Conservation (phyloP, 2,329 filamentous ascomycete species). For the Fusarium sterilihyphosum region DNA sequence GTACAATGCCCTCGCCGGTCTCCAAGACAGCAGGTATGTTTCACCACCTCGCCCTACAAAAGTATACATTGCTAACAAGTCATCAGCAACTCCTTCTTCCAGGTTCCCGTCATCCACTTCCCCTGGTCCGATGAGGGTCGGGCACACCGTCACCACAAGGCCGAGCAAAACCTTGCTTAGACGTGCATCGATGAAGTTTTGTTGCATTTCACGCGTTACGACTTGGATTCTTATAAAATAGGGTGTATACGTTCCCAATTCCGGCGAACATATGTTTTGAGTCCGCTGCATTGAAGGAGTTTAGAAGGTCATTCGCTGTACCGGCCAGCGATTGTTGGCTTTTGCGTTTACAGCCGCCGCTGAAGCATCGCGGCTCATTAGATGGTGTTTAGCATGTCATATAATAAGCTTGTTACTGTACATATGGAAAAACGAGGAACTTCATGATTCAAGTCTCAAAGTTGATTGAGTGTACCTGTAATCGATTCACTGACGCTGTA, state of each 20-base stretch:
- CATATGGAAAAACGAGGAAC: constrained; percentile 24
- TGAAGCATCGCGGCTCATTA: constrained; percentile 5
- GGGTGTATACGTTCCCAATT: not conserved
- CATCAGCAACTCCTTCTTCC: constrained; percentile 83
- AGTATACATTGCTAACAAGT: constrained; percentile 46
- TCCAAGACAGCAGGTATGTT: constrained; percentile 74
- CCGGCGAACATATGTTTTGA: not conserved
- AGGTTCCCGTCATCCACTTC: constrained; percentile 92
- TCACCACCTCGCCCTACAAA: not conserved
- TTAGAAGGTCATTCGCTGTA: constrained; percentile 7
- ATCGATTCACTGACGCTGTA: too few species aligned
- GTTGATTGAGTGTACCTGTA: not conserved
- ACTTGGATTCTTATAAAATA: constrained; percentile 32
- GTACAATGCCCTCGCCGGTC: constrained; percentile 87
- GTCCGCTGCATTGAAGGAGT: constrained; percentile 12
- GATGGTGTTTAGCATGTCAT: constrained; percentile 10
- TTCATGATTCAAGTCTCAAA: not conserved
- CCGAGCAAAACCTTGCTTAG: constrained; percentile 41
- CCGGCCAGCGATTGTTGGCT: constrained; percentile 4
- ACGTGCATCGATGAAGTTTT: not conserved
- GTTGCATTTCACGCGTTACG: constrained; percentile 34
- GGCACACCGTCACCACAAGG: constrained; percentile 62
- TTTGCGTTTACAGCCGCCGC: constrained; percentile 1
- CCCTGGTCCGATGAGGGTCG: constrained; percentile 88
- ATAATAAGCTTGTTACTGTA: constrained; percentile 32